Conservation (phyloP, 257 asterid species). For the Solanum tacnaense region DNA sequence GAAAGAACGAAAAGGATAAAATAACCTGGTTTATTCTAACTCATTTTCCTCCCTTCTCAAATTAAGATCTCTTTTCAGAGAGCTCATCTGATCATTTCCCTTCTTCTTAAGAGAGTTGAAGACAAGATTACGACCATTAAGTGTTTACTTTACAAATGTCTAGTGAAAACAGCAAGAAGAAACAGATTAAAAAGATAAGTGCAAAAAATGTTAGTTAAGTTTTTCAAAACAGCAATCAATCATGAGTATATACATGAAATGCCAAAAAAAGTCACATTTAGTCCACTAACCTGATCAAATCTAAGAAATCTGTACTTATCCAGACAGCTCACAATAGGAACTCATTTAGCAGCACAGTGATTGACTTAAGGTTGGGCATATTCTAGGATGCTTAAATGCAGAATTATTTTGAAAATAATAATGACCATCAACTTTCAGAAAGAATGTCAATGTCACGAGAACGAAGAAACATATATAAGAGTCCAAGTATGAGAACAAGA, state of each 20-base stretch:
- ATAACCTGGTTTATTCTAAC: background rate
- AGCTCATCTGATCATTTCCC: background rate
- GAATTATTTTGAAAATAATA: background rate
- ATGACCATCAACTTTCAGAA: background rate
- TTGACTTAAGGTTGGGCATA: background rate
- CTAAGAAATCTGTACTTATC: background rate
- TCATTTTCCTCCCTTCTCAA: background rate
- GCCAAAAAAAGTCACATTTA: background rate
- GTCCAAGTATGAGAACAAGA: background rate
- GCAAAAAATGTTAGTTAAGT: background rate
- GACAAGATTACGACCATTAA: background rate
- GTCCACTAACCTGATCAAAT: background rate
- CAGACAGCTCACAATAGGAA: background rate
- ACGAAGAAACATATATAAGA: background rate
- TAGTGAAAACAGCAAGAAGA: background rate
- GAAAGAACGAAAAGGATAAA: background rate
- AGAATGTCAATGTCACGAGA: background rate
- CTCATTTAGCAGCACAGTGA: background rate
- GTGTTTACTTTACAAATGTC: background rate
- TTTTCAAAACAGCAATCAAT: background rate
- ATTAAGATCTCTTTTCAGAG: background rate
- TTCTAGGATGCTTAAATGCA: background rate
- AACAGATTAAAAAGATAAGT: background rate
- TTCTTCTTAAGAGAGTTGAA: background rate
- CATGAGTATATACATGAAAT: background rate